These are phyloP conservation scores for Perkinsus olseni DNA, from an alignment of 169 alveolate genomes.

Conservation along the genomic window DNA sequence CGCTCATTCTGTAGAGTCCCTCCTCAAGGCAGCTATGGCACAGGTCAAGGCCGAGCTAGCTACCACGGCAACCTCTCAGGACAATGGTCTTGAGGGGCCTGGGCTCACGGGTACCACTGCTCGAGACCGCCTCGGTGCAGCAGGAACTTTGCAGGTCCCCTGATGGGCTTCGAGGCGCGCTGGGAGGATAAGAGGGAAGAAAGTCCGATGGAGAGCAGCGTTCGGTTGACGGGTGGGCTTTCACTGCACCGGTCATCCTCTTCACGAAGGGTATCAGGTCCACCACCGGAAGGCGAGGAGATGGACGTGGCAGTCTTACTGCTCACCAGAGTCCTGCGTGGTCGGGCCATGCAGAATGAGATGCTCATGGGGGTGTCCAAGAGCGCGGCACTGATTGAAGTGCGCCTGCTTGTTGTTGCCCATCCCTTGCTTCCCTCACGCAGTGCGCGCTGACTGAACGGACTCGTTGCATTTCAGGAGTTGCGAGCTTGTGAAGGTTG, in stretches of 20 bases:
- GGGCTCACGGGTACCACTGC: neutral
- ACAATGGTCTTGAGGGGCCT: neutral
- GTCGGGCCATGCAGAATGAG: conserved; percentile 73
- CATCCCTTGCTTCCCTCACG: too few species aligned
- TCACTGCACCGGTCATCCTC: neutral
- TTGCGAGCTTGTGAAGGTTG: conserved; percentile 77
- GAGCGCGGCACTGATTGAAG: conserved; percentile 66
- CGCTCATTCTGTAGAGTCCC: neutral
- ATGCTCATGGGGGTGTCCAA: conserved; percentile 83
- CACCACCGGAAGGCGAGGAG: conserved; percentile 42
- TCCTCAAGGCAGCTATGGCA: neutral
- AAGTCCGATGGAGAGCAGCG: neutral
- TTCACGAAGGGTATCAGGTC: neutral
- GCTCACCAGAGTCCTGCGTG: conserved; percentile 77
- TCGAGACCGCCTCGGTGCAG: neutral
- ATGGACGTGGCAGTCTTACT: conserved; percentile 59
- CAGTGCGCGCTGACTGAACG: neutral
- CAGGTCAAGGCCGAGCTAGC: neutral
- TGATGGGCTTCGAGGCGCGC: neutral
- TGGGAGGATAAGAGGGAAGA: neutral
- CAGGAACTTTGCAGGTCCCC: neutral
- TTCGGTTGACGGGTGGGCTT: neutral
- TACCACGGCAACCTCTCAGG: neutral
- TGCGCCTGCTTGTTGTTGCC: too few species aligned
- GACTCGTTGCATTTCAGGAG: conserved; percentile 19